Conservation (phyloP, 2,329 filamentous ascomycete genomes). For the Fusarium virguliforme region DNA sequence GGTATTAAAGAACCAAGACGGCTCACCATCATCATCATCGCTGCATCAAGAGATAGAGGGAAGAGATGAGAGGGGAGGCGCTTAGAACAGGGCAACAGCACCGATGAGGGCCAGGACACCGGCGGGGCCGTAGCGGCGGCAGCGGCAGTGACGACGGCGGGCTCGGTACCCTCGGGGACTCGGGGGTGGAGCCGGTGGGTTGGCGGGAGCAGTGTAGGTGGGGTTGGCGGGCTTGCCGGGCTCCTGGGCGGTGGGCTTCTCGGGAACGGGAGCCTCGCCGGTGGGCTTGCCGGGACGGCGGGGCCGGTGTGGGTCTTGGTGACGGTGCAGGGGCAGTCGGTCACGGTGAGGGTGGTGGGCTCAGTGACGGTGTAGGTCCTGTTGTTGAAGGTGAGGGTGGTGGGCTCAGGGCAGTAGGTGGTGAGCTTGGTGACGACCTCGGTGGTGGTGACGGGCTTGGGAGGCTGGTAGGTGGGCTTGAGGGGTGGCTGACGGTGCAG, state of each 20-base stretch:
- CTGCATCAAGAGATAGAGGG: neutral
- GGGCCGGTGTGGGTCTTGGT: constrained; percentile 26
- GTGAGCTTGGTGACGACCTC: constrained; percentile 67
- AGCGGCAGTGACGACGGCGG: constrained; percentile 69
- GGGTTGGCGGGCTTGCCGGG: constrained; percentile 14
- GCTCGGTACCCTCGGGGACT: constrained; percentile 70
- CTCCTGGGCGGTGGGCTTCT: neutral
- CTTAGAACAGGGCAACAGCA: constrained; percentile 73
- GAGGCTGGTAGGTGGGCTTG: constrained; percentile 57
- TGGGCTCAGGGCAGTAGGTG: constrained; percentile 81
- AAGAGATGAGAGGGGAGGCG: constrained; percentile 13
- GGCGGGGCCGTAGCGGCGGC: constrained; percentile 58
- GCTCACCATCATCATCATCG: constrained; percentile 12
- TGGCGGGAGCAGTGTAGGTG: neutral
- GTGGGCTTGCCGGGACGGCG: neutral
- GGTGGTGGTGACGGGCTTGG: constrained; percentile 8
- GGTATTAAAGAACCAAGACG: constrained; percentile 12
- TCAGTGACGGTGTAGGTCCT: constrained; percentile 41
- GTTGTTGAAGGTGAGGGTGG: constrained; percentile 72
- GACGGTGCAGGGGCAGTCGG: constrained; percentile 39
- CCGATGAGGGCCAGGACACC: constrained; percentile 71
- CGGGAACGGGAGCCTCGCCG: neutral
- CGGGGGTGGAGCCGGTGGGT: constrained; percentile 36
- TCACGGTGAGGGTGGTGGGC: constrained; percentile 36
- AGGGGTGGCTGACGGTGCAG: constrained; percentile 59